Evolutionary conservation across 2,329 filamentous ascomycete genomes (phyloP).

Genomic region (Pseudocercospora musae): DNA sequence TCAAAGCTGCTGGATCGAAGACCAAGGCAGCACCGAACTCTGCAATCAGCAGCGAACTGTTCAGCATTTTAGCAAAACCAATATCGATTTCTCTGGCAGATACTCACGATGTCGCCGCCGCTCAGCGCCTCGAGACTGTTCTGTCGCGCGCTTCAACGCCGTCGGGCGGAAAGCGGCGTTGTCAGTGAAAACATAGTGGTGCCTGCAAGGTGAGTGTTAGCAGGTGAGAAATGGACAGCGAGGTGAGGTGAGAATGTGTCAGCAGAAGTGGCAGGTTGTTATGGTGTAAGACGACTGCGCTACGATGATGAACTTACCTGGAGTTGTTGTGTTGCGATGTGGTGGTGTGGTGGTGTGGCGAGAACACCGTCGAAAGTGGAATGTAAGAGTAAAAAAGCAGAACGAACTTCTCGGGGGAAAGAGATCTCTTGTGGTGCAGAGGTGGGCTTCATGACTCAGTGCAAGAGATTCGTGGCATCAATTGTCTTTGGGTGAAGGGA

Average conservation of each 20-base stretch:
- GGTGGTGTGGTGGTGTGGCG: not conserved
- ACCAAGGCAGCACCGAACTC: not conserved
- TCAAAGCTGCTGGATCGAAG: not conserved
- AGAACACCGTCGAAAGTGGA: not conserved
- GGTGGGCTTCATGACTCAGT: not conserved
- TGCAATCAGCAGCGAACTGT: not conserved
- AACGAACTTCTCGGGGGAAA: not conserved
- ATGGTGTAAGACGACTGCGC: not conserved
- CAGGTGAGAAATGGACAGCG: not conserved
- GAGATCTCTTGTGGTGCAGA: not conserved
- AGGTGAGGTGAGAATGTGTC: not conserved
- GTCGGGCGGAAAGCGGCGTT: not conserved
- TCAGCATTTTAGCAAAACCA: not conserved
- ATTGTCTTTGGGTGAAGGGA: not conserved
- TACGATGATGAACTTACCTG: not conserved
- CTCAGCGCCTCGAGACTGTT: not conserved
- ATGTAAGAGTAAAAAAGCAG: not conserved
- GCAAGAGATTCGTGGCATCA: not conserved
- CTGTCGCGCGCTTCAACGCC: not conserved
- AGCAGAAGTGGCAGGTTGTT: not conserved
- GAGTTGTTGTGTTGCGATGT: not conserved
- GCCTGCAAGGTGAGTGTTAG: not conserved
- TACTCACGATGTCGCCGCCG: not conserved
- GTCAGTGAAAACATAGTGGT: not conserved
- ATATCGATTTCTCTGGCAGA: not conserved